Percentiles rank a stretch among this genome's conserved stretches.
These are phyloP conservation scores for Teunomyces pallodes DNA, from an alignment of 805 yeast genomes.

Conservation along the genomic window DNA sequence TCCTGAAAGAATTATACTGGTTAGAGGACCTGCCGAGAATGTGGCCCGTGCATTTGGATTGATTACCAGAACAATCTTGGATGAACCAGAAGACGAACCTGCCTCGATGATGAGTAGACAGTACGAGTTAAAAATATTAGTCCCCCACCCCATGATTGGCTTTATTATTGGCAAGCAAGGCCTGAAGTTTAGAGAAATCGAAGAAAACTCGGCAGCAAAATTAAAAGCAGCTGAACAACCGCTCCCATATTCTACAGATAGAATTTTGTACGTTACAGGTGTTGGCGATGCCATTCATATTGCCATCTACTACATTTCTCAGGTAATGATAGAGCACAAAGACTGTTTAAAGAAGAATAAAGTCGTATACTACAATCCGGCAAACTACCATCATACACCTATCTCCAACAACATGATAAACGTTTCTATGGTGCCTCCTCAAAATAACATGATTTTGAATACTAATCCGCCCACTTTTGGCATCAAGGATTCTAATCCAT, in stretches of 20 bases:
- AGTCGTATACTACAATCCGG: slow-evolving; percentile 58
- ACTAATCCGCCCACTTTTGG: slow-evolving; percentile 16
- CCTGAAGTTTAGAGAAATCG: slow-evolving; percentile 71
- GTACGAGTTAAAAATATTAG: slow-evolving; percentile 56
- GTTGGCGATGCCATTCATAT: slow-evolving; percentile 87
- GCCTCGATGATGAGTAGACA: slow-evolving; percentile 54
- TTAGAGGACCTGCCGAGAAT: slow-evolving; percentile 71
- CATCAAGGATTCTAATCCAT: slow-evolving; percentile 5
- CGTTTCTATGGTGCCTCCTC: slow-evolving; percentile 20
- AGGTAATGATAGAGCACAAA: slow-evolving; percentile 61
- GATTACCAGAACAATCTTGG: slow-evolving; percentile 61
- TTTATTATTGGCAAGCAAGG: slow-evolving; percentile 79
- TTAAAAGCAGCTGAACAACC: slow-evolving; percentile 71
- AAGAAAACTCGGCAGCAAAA: slow-evolving; percentile 75
- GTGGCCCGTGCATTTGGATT: slow-evolving; percentile 83
- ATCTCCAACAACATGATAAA: slow-evolving; percentile 15
- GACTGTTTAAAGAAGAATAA: slow-evolving; percentile 52
- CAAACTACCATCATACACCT: slow-evolving; percentile 27
- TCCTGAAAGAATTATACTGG: slow-evolving; percentile 71
- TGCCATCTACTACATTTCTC: slow-evolving; percentile 72
- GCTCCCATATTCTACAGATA: slow-evolving; percentile 74
- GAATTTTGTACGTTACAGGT: slow-evolving; percentile 67
- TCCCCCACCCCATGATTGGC: slow-evolving; percentile 81
- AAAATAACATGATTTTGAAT: slow-evolving; percentile 16
- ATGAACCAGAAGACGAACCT: slow-evolving; percentile 64